Conservation (phyloP, 1,284 basidiomycete species). For the Ceratobasidium sp. region DNA sequence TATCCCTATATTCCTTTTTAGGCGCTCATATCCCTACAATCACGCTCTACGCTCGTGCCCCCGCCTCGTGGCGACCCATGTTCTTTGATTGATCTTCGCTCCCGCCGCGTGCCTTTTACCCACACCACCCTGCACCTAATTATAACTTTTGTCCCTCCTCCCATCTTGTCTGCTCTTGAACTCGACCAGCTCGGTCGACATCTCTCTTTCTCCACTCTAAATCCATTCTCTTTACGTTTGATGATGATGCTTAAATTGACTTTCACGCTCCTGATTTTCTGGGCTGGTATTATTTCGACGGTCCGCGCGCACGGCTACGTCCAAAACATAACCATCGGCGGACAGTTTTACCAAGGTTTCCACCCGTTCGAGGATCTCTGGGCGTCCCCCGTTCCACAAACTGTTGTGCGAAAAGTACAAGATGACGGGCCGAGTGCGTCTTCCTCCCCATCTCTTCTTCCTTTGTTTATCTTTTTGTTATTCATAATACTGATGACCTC, state of each 20-base stretch:
- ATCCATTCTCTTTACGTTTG: too few species aligned
- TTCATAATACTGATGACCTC: too few species aligned
- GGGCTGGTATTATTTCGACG: conserved; percentile 23
- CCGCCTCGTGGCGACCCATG: conserved; percentile 25
- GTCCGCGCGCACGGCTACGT: conserved; percentile 49
- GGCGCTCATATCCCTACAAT: neutral
- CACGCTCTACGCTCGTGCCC: conserved; percentile 18
- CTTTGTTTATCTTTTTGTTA: conserved; percentile 9
- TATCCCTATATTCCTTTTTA: neutral
- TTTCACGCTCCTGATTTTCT: conserved; percentile 14
- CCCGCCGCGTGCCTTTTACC: neutral
- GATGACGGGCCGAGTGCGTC: conserved; percentile 48
- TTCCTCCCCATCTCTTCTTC: neutral
- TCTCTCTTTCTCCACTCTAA: too few species aligned
- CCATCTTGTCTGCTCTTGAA: neutral
- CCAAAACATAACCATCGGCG: conserved; percentile 44
- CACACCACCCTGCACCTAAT: conserved; percentile 14
- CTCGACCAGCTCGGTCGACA: conserved; percentile 26
- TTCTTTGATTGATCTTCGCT: conserved; percentile 11
- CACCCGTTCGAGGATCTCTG: conserved; percentile 45
- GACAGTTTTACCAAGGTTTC: conserved; percentile 42
- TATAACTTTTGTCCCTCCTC: conserved; percentile 6
- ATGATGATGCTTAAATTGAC: neutral
- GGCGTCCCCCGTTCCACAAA: conserved; percentile 25
- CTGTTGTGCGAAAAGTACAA: conserved; percentile 47